Evolutionary conservation across 2,329 filamentous ascomycete species (phyloP), one percentile per base, ranked within the genome.

Genomic region (Fulvia fulva): DNA sequence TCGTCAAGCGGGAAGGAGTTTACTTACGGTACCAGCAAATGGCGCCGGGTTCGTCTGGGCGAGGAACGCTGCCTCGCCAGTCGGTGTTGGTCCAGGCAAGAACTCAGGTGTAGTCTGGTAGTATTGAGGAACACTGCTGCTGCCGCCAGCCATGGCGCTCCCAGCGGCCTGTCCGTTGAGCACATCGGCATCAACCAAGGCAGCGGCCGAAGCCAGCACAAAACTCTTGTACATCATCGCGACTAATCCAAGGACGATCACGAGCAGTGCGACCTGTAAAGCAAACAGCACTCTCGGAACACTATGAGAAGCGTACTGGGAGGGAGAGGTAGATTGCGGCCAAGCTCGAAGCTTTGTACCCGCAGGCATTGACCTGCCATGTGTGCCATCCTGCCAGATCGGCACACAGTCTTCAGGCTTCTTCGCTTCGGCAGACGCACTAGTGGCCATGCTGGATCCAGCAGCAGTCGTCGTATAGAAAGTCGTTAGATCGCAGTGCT

Each of bases 21-120:
- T 30, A 56, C 61, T 60, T 41, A 65, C 63, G 8, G 84, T 80
- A 14, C 75, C 71, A 19, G 75, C 71, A 62, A 88, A 87, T 21
- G 86, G 81, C 41, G 88, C 85, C 1, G 82, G 81, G 63, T 87
- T 85, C 6, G 84, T 89, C 74, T 90, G 83, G 1, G 87, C 88
- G 57, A 91, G 76, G 70, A 90, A 90, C 1, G 88, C 84, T 25
- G 87, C 78, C 56, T 75, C 76, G 14, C 88, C 89, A 1, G 88
- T 91, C n/a, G 85, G 79, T 4, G 86, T 90, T 37, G 87, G 87
- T 1, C 87, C 71, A 51, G 71, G 62, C 44, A 68, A 85, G 46
- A 85, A 71, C 70, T 86, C 77, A 3, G 84, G 83, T 23, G 76
- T 78, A 0, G 84, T 87, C 70, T 86, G 82, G 66, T 86, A 87